Evolutionary conservation across 768 basidiomycete species (phyloP), one percentile per base, ranked within the genome.

Genomic region (Agrocybe pediades): DNA sequence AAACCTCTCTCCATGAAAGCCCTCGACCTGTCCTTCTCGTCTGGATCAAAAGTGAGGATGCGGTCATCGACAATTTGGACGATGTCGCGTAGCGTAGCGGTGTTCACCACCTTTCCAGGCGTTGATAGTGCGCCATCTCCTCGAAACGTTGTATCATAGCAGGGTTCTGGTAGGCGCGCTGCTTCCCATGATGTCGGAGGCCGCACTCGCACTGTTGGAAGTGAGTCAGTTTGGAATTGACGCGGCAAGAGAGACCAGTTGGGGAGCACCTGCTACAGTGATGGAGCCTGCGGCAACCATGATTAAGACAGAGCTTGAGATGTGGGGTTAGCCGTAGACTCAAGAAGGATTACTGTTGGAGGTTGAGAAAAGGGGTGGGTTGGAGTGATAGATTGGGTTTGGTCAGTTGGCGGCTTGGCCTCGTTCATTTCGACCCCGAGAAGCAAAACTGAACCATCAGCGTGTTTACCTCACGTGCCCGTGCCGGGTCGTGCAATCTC

Each of bases 11-110:
- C 90, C 55, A 90, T 79, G 68, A 95, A 94, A 1, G 91, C 83
- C 33, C 80, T 80, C 23, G 88, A 81, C 56, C 76, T 83, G 73
- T 95, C 90, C 69, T 87, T 87, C 72, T 97, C 94, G 55, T 92
- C 89, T 29, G 95, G 95, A 70, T 99, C 97, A 65, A 98, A 99
- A 13, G 92, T 93, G 55, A 98, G 79, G 63, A 96, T 92, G 51
- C 95, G 86, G 75, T 96, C 92, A 72, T 98, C 96, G 56, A 96
- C 82, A 46, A 95, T 85, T 69, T 95, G 92, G 49, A 94, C 84
- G 59, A 94, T 83, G 58, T 90, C 83, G 51, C 87, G 83, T 59
- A 90, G 78, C 30, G 79, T 74, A n/a, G 85, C 73, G 11, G 81
- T 75, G 60, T 81, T 75, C 9, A 78, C 68, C 26, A 82, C 73